Percentiles rank a stretch among this genome's conserved stretches.
Conservation (phyloP, 2,329 filamentous ascomycete genomes). For the Beauveria bassiana region DNA sequence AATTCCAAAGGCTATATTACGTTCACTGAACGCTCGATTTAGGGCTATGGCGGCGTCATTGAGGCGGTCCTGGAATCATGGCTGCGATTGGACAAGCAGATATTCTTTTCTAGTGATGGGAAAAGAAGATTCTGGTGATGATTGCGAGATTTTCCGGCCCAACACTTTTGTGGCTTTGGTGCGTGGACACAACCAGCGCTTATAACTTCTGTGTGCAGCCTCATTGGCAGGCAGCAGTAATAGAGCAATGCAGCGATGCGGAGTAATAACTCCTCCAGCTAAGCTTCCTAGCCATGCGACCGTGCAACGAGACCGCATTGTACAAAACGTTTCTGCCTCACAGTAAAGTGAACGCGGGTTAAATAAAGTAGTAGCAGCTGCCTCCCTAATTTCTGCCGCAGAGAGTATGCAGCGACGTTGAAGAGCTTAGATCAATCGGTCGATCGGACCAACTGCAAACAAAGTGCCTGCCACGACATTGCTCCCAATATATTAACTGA, state of each 20-base stretch:
- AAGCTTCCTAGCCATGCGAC: too few relatives aligned
- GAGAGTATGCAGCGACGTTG: too few relatives aligned
- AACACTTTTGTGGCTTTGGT: neutral
- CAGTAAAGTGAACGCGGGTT: too few relatives aligned
- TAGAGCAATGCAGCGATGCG: neutral
- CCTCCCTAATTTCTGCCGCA: neutral
- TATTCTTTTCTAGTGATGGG: too few relatives aligned
- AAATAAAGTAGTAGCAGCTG: too few relatives aligned
- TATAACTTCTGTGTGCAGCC: neutral
- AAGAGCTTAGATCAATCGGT: too few relatives aligned
- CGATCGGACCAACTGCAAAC: too few relatives aligned
- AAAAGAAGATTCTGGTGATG: too few relatives aligned
- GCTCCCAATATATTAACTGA: rapidly evolving
- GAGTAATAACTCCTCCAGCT: too few relatives aligned
- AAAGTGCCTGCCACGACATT: too few relatives aligned
- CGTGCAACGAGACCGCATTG: too few relatives aligned
- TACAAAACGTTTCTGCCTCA: too few relatives aligned
- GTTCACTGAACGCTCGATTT: neutral
- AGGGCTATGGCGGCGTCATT: constrained; percentile 12
- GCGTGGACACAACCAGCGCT: neutral
- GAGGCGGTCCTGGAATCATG: constrained; percentile 9
- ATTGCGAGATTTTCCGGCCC: constrained; percentile 1
- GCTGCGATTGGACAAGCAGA: neutral
- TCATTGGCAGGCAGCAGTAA: neutral
- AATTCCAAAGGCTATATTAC: neutral